Evolutionary conservation across 2,329 filamentous ascomycete genomes (phyloP).

Genomic region (Colletotrichum tofieldiae): DNA sequence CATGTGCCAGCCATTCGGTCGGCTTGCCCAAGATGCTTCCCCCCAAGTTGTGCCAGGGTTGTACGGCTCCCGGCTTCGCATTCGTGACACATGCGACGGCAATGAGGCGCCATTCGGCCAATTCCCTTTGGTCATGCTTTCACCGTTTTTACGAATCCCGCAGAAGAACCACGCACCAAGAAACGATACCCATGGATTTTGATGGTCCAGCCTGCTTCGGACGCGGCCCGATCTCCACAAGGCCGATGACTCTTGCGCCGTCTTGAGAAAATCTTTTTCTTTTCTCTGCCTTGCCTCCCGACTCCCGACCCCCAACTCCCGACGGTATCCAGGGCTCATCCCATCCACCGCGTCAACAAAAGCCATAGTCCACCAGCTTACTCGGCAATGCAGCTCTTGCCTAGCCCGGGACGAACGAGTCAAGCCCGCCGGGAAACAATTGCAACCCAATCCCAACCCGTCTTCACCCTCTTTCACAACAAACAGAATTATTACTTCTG

Average conservation of each 20-base stretch:
- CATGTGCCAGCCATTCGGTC: background rate
- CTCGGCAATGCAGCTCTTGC: slow-evolving; percentile 24
- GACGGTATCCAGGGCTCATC: slow-evolving; percentile 9
- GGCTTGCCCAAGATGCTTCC: background rate
- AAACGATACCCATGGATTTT: slow-evolving; percentile 2
- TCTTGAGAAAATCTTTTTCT: slow-evolving; percentile 21
- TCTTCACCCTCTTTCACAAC: slow-evolving; percentile 34
- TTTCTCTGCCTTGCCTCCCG: slow-evolving; percentile 12
- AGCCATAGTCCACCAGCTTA: slow-evolving; percentile 4
- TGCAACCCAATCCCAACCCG: slow-evolving; percentile 28
- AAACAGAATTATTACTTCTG: slow-evolving; percentile 7
- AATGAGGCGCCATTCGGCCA: background rate
- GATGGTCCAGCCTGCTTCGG: slow-evolving; percentile 14
- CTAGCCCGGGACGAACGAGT: slow-evolving; percentile 28
- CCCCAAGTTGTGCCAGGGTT: background rate
- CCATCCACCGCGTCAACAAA: slow-evolving; percentile 11
- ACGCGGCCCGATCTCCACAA: slow-evolving; percentile 16
- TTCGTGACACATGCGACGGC: slow-evolving; percentile 31
- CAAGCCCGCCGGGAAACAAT: slow-evolving; percentile 28
- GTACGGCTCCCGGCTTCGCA: slow-evolving; percentile 30
- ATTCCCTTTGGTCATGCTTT: slow-evolving; percentile 13
- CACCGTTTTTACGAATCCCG: slow-evolving; percentile 25
- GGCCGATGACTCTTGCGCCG: slow-evolving; percentile 12
- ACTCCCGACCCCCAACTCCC: background rate
- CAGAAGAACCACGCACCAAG: slow-evolving; percentile 9